These are phyloP conservation scores for Cercophora sp. DNA, from an alignment of 495 filamentous ascomycete species.

Conservation along the genomic window DNA sequence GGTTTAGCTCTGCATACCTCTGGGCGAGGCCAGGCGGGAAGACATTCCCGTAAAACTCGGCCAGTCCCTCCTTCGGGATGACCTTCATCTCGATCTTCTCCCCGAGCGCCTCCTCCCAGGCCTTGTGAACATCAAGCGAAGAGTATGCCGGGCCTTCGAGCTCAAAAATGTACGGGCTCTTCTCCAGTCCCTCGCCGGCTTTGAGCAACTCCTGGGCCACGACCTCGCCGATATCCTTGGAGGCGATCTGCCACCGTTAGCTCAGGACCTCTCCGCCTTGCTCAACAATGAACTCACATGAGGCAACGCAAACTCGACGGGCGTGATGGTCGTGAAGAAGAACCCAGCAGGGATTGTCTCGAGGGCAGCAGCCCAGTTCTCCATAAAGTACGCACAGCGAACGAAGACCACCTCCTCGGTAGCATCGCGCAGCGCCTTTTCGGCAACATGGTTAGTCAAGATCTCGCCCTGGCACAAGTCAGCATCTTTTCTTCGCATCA, in stretches of 20 bases:
- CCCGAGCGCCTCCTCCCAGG: constrained; percentile 16
- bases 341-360: constrained; percentile 9
- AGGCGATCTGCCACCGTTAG: constrained; percentile 13
- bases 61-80: constrained; percentile 16
- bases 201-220: constrained; percentile 14
- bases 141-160: constrained; percentile 17
- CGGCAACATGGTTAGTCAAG: constrained; percentile 19
- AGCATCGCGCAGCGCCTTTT: constrained; percentile 12
- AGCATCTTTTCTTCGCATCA: no score
- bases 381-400: constrained; percentile 25
- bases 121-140: constrained; percentile 18
- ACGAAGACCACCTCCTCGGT: constrained; percentile 21
- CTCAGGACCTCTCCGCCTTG: background rate
- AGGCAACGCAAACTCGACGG: constrained; percentile 11
- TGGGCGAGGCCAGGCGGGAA: constrained; percentile 17
- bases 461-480: constrained; percentile 29
- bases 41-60: constrained; percentile 16
- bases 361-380: constrained; percentile 20
- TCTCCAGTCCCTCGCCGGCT: background rate
- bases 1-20: constrained; percentile 19
- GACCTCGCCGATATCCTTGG: constrained; percentile 20
- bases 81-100: constrained; percentile 17
- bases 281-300: constrained; percentile 6
- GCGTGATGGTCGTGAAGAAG: constrained; percentile 24
- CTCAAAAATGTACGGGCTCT: constrained; percentile 21